These are phyloP conservation scores for Colletotrichum orbiculare DNA, from an alignment of 2,329 filamentous ascomycete species.

Conservation along the genomic window DNA sequence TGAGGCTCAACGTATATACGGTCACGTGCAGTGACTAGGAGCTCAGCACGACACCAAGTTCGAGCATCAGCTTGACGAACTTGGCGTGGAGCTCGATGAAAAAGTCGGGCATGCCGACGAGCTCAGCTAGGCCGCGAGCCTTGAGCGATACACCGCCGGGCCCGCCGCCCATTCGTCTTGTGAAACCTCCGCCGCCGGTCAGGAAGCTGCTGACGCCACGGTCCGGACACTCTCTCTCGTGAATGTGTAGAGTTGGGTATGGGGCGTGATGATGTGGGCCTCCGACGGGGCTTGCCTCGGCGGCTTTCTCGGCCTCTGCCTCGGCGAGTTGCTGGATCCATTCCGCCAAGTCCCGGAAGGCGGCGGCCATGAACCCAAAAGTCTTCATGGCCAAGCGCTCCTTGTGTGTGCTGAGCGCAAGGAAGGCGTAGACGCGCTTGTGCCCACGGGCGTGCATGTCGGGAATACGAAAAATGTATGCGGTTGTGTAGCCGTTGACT, in stretches of 20 bases:
- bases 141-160: constrained; percentile 67
- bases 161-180: constrained; percentile 67
- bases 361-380: constrained; percentile 70
- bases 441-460: constrained; percentile 75
- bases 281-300: constrained; percentile 54
- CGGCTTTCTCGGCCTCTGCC: constrained; percentile 67
- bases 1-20: constrained; percentile 23
- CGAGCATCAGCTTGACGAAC: constrained; percentile 72
- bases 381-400: constrained; percentile 74
- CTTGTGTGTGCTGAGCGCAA: constrained; percentile 73
- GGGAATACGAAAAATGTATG: constrained; percentile 76
- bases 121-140: constrained; percentile 71
- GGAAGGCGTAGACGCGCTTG: constrained; percentile 75
- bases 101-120: constrained; percentile 74
- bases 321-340: constrained; percentile 76
- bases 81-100: constrained; percentile 74
- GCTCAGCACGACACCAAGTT: constrained; percentile 66
- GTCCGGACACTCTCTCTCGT: constrained; percentile 40
- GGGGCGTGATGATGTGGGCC: constrained; percentile 53
- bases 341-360: constrained; percentile 71
- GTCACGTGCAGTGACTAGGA: constrained; percentile 47
- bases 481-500: constrained; percentile 73
- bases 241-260: constrained; percentile 9
- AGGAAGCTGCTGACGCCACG: constrained; percentile 66
- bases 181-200: constrained; percentile 65